Evolutionary conservation across 805 yeast genomes (phyloP).

Genomic region (Middelhovenomyces tepae): DNA sequence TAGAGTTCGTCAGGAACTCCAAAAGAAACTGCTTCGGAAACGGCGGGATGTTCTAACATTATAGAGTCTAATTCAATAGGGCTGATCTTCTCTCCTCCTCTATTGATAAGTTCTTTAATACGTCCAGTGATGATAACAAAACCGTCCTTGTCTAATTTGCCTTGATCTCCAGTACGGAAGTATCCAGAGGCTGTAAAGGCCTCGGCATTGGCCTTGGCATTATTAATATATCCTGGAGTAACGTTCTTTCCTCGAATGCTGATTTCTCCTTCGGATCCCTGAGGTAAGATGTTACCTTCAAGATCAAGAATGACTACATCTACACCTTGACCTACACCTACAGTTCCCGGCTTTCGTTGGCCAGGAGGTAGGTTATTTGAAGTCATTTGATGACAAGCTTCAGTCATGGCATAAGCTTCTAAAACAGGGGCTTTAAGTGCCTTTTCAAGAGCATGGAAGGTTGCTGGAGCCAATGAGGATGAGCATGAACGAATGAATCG

Average conservation of each 20-base stretch:
- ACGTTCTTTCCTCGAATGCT: slow-evolving; percentile 60
- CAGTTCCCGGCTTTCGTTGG: slow-evolving; percentile 59
- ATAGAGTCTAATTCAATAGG: slow-evolving; percentile 63
- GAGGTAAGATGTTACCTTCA: slow-evolving; percentile 37
- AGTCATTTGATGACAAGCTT: slow-evolving; percentile 74
- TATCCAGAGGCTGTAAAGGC: slow-evolving; percentile 51
- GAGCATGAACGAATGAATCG: slow-evolving; percentile 69
- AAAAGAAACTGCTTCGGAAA: slow-evolving; percentile 61
- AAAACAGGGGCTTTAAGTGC: slow-evolving; percentile 57
- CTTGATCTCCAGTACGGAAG: slow-evolving; percentile 78
- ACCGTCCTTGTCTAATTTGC: slow-evolving; percentile 49
- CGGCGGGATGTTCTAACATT: slow-evolving; percentile 51
- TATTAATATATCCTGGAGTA: slow-evolving; percentile 64
- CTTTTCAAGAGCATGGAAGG: slow-evolving; percentile 47
- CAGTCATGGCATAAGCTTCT: slow-evolving; percentile 78
- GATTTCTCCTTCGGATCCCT: slow-evolving; percentile 60
- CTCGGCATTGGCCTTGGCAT: slow-evolving; percentile 60
- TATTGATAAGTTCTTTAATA: slow-evolving; percentile 62
- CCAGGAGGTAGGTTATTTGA: slow-evolving; percentile 63
- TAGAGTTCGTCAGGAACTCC: slow-evolving; percentile 60
- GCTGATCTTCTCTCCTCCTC: slow-evolving; percentile 72
- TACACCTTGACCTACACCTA: slow-evolving; percentile 66
- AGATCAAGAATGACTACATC: slow-evolving; percentile 49
- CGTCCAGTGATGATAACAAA: slow-evolving; percentile 58
- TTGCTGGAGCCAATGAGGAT: slow-evolving; percentile 58